Evolutionary conservation across 2,329 filamentous ascomycete species (phyloP), one percentile per base, ranked within the genome.

Genomic region (Penicillium janthinellum): DNA sequence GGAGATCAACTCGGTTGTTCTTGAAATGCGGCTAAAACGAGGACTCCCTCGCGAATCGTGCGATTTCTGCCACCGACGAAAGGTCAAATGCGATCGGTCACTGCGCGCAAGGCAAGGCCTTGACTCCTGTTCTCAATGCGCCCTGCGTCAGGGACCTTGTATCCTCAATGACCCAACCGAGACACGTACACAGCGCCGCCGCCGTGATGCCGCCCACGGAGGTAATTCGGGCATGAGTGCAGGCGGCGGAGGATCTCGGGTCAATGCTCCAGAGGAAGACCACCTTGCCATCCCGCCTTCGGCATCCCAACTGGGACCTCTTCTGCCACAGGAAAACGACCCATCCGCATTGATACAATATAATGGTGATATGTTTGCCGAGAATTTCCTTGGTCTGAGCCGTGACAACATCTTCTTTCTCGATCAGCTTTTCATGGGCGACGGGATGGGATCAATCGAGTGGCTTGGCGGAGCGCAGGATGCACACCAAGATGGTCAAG

Each of bases 71-170:
- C 47, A 57, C 25, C 65, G 52, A n/a, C 63, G 67, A 31, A 70
- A 71, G 59, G 63, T 71, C 53, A 69, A 67, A 60, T 71, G 67
- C 56, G 63, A 70, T 54, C 60, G 64, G 1, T n/a, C 55, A 20
- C 22, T 55, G 11, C 68, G 67, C 35, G 59, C 59, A 34, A 55
- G 45, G 31, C 22, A 59, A 5, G 68, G 68, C 39, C 49, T 62
- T 31, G 34, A 57, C 5, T 45, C 55, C 8, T 71, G 68, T 58
- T 68, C 67, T 5, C 67, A 67, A 38, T 70, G 69, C 38, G 54
- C 56, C 42, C 39, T 68, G n/a, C 62, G 67, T 8, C 56, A 62
- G 47, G 55, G 63, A 11, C 63, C 63, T 42, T 56, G 53, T 34
- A 48, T 64, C 42, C 60, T 67, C 42, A 38, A 41, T 49, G 66